Conservation (phyloP, 31 red algal species). For the Porphyra umbilicalis region DNA sequence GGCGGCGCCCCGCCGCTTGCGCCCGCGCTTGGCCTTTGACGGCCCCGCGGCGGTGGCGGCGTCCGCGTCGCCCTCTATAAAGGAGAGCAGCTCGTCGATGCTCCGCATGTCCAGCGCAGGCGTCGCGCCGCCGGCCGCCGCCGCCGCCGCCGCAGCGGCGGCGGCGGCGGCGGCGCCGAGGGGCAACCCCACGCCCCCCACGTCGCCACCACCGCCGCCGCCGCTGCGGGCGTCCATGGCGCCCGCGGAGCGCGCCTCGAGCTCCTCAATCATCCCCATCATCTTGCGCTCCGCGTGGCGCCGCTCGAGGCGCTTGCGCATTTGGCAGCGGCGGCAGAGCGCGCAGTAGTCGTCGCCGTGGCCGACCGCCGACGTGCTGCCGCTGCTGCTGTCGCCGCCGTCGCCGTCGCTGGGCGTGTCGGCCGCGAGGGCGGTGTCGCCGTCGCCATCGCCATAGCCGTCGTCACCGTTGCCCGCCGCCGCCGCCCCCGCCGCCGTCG, state of each 20-base stretch:
- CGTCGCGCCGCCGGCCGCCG: neutral
- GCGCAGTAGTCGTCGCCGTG: constrained; percentile 19
- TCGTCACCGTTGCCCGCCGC: neutral
- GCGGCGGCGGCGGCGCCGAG: neutral
- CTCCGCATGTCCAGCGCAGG: constrained; percentile 3
- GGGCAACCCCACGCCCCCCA: neutral
- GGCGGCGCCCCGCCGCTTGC: neutral
- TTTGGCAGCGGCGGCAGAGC: constrained; percentile 15
- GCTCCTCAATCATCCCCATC: neutral
- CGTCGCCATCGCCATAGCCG: neutral
- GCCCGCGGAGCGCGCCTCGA: neutral
- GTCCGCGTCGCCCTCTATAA: neutral
- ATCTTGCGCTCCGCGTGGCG: constrained; percentile 14
- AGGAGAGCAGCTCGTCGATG: constrained; percentile 12
- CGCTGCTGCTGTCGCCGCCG: neutral
- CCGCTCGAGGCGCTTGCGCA: constrained; percentile 7
- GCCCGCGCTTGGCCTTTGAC: neutral
- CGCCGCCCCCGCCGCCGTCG: too few species aligned
- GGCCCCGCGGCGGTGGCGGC: neutral
- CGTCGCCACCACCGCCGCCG: neutral
- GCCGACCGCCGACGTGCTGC: neutral
- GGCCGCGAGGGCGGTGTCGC: neutral
- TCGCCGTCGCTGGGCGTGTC: neutral
- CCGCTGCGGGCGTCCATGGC: neutral
- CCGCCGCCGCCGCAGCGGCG: neutral